Evolutionary conservation across 495 filamentous ascomycete species (phyloP).

Genomic region (Cryomyces minteri): DNA sequence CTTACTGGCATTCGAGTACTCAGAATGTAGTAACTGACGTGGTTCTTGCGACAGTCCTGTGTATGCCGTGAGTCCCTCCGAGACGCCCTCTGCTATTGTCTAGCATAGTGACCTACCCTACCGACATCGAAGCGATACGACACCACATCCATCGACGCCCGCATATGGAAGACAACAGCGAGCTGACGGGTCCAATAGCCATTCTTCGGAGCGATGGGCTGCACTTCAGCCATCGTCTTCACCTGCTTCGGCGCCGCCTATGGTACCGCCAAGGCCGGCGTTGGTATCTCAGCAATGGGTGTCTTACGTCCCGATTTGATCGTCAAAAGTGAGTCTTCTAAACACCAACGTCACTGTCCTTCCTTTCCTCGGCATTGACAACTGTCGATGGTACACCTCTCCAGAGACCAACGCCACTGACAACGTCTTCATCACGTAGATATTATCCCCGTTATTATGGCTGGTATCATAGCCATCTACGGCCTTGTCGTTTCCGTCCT

Average conservation of each 20-base stretch:
- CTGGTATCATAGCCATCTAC: conserved; percentile 99
- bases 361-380: background rate
- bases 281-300: conserved; percentile 96
- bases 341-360: background rate
- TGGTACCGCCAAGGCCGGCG: conserved; percentile 97
- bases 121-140: background rate
- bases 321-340: conserved; percentile 69
- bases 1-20: no score
- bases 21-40: no score
- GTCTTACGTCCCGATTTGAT: conserved; percentile 95
- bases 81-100: background rate
- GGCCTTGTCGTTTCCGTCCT: conserved; percentile 96
- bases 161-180: background rate
- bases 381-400: no score
- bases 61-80: conserved; percentile 74
- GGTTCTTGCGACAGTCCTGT: conserved; percentile 48
- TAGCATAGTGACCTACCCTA: background rate
- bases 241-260: conserved; percentile 97
- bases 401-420: no score
- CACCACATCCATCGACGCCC: background rate
- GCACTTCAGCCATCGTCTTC: conserved; percentile 95
- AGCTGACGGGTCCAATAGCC: conserved; percentile 37
- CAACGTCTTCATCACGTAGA: conserved; percentile 31
- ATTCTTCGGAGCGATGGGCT: conserved; percentile 99
- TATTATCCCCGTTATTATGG: conserved; percentile 99